Percentiles rank a stretch among this genome's conserved stretches.
Conservation (phyloP, 192 early-diverging fungal species). For the Linderina pennispora region DNA sequence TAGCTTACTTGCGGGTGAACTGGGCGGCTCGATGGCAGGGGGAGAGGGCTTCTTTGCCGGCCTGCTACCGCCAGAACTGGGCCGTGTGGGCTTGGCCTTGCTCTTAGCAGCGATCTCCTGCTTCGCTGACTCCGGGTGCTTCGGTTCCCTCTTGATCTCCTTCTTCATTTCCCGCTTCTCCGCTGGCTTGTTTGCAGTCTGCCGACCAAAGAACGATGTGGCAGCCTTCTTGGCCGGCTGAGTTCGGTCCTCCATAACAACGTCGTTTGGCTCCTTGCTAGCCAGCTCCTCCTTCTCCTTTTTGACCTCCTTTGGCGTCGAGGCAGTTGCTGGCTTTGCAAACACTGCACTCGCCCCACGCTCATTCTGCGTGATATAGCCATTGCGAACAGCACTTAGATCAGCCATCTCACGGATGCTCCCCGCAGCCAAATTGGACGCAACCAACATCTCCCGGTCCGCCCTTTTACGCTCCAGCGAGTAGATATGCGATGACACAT, state of each 20-base stretch:
- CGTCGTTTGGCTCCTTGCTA: background rate
- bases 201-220: conserved; percentile 38
- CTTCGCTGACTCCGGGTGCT: background rate
- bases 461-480: conserved; percentile 15
- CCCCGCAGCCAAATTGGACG: conserved; percentile 28
- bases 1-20: too few species aligned
- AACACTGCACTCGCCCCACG: too few species aligned
- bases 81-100: too few species aligned
- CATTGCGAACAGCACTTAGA: conserved; percentile 21
- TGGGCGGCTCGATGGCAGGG: too few species aligned
- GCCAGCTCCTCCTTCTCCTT: background rate
- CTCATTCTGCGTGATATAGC: too few species aligned
- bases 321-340: too few species aligned
- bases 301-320: background rate
- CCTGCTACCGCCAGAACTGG: too few species aligned
- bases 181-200: conserved; percentile 1
- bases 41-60: too few species aligned
- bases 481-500: conserved; percentile 23
- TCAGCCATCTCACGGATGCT: conserved; percentile 27
- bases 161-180: background rate
- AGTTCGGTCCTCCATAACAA: background rate
- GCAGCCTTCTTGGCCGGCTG: conserved; percentile 1
- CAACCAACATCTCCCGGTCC: conserved; percentile 10
- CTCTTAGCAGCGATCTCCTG: background rate
- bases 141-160: background rate